Base-by-base conservation (phyloP, 306 rosid genomes). In the Benincasa hispida region DNA sequence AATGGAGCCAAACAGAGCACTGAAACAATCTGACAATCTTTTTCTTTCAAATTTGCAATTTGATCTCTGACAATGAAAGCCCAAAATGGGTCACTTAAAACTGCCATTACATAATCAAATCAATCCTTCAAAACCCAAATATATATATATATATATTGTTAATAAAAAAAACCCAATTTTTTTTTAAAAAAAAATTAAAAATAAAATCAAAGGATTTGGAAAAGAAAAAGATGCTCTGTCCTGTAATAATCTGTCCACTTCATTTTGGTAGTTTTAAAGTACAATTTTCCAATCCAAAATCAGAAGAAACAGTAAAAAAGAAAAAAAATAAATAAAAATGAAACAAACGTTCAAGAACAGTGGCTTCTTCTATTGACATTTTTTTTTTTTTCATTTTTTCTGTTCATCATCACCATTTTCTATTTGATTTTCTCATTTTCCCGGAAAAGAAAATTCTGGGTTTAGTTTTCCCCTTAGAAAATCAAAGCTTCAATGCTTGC, bases 401-500 rank as follows among this genome's bases (percentile, higher is more conserved):
- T 34, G 51, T 42, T 30, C 39, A 27, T 54, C 79, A 25, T 54
- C 79, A 25, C 13, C 51, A 45, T 45, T 53, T 75, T 42, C 70
- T 47, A 17, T 51, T 79, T 69, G 70, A 66, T 39, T 39, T 66
- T 66, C 67, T 14, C 41, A 14, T 77, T 77, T 79, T 56, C 86
- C 77, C 77, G 78, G 83, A 79, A 86, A 79, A 39, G 59, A 72
- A 72, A 47, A 48, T 5, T 22, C 22, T 25, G 21, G n/a, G 56
- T 24, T 41, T 22, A 5, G 14, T 47, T 10, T 41, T 41, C 47
- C 8, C 47, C 84, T 88, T 85, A 92, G 87, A 84, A 83, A 79
- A 86, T 84, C 74, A 86, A 70, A 72, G 93, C 83, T 85, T 92
- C 95, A 62, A 92, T 88, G 68, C 81, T 80, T 42, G 88, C 86